Conservation (phyloP, 1,139 yeast species). For the Geotrichum citri-aurantii region DNA sequence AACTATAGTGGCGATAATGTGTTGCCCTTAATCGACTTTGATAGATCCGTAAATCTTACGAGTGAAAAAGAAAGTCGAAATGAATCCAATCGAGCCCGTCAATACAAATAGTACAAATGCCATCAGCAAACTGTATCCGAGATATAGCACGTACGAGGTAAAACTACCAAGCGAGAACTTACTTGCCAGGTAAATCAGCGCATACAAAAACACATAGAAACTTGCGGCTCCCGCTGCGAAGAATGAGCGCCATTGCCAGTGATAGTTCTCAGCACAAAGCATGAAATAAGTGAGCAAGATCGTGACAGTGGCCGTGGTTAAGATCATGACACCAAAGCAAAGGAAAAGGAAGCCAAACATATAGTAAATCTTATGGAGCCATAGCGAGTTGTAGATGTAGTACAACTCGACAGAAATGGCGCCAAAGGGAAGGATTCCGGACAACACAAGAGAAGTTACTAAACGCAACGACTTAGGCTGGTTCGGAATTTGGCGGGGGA, state of each 20-base stretch:
- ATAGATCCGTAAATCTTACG: conserved; percentile 76
- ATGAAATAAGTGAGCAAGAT: conserved; percentile 77
- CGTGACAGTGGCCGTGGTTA: conserved; percentile 79
- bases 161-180: conserved; percentile 68
- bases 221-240: conserved; percentile 88
- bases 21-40: conserved; percentile 57
- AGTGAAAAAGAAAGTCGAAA: conserved; percentile 68
- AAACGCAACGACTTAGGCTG: conserved; percentile 82
- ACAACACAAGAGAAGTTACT: conserved; percentile 60
- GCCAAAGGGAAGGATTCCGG: conserved; percentile 93
- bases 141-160: conserved; percentile 68
- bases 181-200: conserved; percentile 47
- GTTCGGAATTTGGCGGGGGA: conserved; percentile 90
- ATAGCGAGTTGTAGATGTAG: conserved; percentile 76
- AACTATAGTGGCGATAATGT: neutral
- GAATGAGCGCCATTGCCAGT: conserved; percentile 96
- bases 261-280: conserved; percentile 84
- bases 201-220: conserved; percentile 75
- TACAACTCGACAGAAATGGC: conserved; percentile 93
- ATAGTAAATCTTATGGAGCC: conserved; percentile 92
- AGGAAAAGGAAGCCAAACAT: conserved; percentile 96
- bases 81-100: conserved; percentile 85
- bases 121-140: conserved; percentile 78
- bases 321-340: conserved; percentile 73
- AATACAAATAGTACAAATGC: conserved; percentile 68